Base-by-base conservation (phyloP, 306 rosid species). In the Neltuma alba region DNA sequence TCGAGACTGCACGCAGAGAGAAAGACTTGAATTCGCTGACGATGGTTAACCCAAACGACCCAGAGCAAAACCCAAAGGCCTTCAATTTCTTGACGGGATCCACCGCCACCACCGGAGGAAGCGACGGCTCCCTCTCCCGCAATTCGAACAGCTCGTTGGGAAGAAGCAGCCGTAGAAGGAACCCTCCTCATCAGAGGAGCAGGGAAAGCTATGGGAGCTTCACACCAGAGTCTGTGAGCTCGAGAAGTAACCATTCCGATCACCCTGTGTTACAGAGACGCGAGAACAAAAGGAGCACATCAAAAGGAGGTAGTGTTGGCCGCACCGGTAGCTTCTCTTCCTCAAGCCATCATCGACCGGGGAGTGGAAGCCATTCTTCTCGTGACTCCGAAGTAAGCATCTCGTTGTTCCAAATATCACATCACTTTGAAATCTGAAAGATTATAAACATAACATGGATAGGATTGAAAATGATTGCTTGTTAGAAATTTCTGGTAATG, bases 1-100 rank as follows among this genome's bases (percentile, higher is more conserved):
- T 88, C 40, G 88, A 88, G 33, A 76, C 75, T 20, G 93, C 90
- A 3, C 79, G 80, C 14, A 83, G 54, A 77, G 80, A 76, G 72
- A 85, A 57, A 67, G 30, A 33, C 0, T 60, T 61, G 38, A 66
- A 44, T 44, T 20, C 50, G 31, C 1, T 66, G 50, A 2, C 34
- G 48, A 40, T 62, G 76, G 58, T 84, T 58, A 86, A 89, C 11
- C 90, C 93, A 11, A 84, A 86, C 47, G 90, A 86, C 9, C 90
- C 91, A 0, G 83, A 85, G 70, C 78, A 82, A 23, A 87, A 87
- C 48, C 88, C 87, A 1, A 87, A 83, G 77, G 81, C 81, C 41
- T 87, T 80, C 76, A 41, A 42, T 27, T 8, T 33, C 55, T 3
- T 5, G 36, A 71, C 9, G 52, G 33, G 6, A 40, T 12, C 30